Evolutionary conservation across 2,329 filamentous ascomycete genomes (phyloP), one percentile per base, ranked within the genome.

Genomic region (Trichophaea hybrida): DNA sequence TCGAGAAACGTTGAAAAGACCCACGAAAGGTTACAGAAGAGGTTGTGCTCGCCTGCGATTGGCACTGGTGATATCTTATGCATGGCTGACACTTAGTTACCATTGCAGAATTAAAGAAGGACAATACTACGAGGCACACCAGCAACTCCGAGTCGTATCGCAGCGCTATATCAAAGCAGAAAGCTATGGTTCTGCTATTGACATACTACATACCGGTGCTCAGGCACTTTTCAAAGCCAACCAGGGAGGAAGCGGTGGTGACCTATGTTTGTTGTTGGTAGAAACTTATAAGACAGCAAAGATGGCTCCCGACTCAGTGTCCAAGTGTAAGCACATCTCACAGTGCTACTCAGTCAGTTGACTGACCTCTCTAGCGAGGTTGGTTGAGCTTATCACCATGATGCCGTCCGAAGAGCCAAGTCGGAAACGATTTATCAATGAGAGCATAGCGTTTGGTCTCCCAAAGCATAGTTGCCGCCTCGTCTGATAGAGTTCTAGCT

Each of bases 71-170:
- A 17, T 24, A 40, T 32, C 31, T 17, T 44, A 12, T 7, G 24
- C 40, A 13, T 1, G 40, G 5, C 5, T n/a, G 24, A 46, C 15
- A 43, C 15, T 17, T 43, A 46, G n/a, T n/a, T n/a, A 12, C 35
- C 6, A 34, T 51, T 13, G 38, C 68, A 87, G 88, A 73, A 95
- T 95, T 73, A 78, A 82, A 67, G 88, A 94, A 73, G 91, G 90
- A 69, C 85, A 93, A 72, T 96, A 82, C 78, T 98, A 98, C 76
- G 93, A 98, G 79, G 93, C 93, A 60, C 91, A 97, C 75, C 93
- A 98, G 74, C 93, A 98, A 76, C 88, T 95, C 66, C 88, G 93
- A 64, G 90, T 96, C 58, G 91, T 96, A 67, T 90, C 90, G 62
- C 85, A 88, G 43, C 89, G 94, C 60, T 94, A 98, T 75, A 83